Evolutionary conservation across 2,329 filamentous ascomycete species (phyloP).

Genomic region (Phoma sp.): DNA sequence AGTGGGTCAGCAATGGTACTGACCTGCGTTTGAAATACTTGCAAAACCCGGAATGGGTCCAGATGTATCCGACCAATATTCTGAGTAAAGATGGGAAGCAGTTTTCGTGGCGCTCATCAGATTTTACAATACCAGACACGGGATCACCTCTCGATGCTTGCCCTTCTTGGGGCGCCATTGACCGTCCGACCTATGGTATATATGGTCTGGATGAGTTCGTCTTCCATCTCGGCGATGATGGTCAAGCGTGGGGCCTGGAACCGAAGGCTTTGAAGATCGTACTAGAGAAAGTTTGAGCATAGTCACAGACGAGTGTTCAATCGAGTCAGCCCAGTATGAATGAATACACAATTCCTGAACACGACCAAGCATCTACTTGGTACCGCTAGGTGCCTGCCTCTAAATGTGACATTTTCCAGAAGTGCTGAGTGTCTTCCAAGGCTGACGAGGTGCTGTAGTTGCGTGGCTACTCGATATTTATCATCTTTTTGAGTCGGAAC

Average conservation of each 20-base stretch:
- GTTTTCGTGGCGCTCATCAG: constrained; percentile 14
- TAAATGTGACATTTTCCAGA: no score
- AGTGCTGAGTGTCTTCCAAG: no score
- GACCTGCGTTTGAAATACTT: constrained; percentile 25
- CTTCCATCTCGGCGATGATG: constrained; percentile 9
- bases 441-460: no score
- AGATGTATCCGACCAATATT: constrained; percentile 20
- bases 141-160: constrained; percentile 19
- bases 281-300: neutral
- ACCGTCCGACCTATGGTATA: constrained; percentile 16
- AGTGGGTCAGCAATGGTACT: constrained; percentile 41
- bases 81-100: constrained; percentile 5
- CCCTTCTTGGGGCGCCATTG: constrained; percentile 16
- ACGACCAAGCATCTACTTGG: no score
- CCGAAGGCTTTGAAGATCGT: constrained; percentile 12
- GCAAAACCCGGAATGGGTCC: neutral
- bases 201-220: constrained; percentile 18
- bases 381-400: no score
- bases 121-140: neutral
- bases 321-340: no score
- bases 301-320: no score
- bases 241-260: constrained; percentile 12
- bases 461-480: no score
- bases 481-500: no score
- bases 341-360: no score